phyloP scores from a whole-genome alignment of 1,139 yeast species.

The Saccharomyces hybrid region DNA sequence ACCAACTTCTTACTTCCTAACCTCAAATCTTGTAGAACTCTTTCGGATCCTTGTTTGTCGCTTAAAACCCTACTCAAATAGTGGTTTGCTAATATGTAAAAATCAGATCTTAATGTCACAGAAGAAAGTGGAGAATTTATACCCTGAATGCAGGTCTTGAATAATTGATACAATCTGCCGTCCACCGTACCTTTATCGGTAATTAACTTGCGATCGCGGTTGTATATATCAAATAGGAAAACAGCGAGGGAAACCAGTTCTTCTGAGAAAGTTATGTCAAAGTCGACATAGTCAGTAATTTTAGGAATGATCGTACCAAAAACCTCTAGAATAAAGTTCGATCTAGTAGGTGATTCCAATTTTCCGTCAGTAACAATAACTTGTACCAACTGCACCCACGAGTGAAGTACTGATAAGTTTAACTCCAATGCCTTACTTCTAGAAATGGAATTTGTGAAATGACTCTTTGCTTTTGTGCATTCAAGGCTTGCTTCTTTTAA shows the following conservation, averaged over 20 bases:
- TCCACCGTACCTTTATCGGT: slow-evolving; percentile 35
- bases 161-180: slow-evolving; percentile 54
- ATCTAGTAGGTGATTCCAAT: slow-evolving; percentile 36
- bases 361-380: slow-evolving; percentile 58
- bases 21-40: slow-evolving; percentile 45
- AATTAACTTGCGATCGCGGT: slow-evolving; percentile 34
- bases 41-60: slow-evolving; percentile 38
- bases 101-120: slow-evolving; percentile 61
- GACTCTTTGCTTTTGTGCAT: slow-evolving; percentile 18
- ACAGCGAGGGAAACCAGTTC: slow-evolving; percentile 72
- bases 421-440: slow-evolving; percentile 41
- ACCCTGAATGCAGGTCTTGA: slow-evolving; percentile 68
- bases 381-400: slow-evolving; percentile 79
- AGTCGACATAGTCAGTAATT: slow-evolving; percentile 62
- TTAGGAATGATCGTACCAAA: slow-evolving; percentile 71
- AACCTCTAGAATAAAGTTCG: slow-evolving; percentile 64
- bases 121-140: slow-evolving; percentile 63
- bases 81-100: slow-evolving; percentile 65
- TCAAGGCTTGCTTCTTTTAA: slow-evolving; percentile 12
- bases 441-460: slow-evolving; percentile 38
- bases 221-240: slow-evolving; percentile 58
- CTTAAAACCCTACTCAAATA: slow-evolving; percentile 48
- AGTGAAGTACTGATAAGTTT: slow-evolving; percentile 57
- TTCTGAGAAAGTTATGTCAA: slow-evolving; percentile 60
- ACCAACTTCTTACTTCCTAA: slow-evolving; percentile 56